A percentile compares a stretch with the other conserved stretches of the same genome.
Conservation (phyloP, 2,329 filamentous ascomycete genomes). For the Teratosphaeria nubilosa region DNA sequence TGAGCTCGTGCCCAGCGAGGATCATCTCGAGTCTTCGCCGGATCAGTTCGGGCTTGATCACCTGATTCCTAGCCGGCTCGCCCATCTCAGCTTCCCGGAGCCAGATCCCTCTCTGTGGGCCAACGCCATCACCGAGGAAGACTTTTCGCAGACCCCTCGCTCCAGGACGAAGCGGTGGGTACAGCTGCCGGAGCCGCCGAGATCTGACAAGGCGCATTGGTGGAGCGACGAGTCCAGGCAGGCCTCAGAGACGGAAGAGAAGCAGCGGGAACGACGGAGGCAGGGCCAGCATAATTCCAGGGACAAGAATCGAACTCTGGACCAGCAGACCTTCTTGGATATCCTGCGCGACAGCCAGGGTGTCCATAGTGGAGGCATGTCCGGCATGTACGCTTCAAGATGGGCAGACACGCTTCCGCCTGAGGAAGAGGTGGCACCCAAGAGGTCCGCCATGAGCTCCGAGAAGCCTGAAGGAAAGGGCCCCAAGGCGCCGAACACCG, state of each 20-base stretch:
- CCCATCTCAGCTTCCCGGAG: slow-evolving; percentile 12
- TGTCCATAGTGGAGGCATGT: slow-evolving; percentile 25
- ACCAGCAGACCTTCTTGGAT: slow-evolving; percentile 42
- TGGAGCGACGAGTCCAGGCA: slow-evolving; percentile 68
- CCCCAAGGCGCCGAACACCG: background rate
- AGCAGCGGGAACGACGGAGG: slow-evolving; percentile 4
- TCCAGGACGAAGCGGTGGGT: slow-evolving; percentile 24
- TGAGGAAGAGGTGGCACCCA: background rate
- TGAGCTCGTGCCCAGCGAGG: slow-evolving; percentile 19
- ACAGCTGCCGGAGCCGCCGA: slow-evolving; percentile 37
- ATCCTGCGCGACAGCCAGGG: slow-evolving; percentile 30
- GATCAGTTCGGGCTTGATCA: slow-evolving; percentile 26
- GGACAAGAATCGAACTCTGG: slow-evolving; percentile 38
- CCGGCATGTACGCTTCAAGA: slow-evolving; percentile 17
- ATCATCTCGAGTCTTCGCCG: slow-evolving; percentile 20
- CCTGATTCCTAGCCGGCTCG: slow-evolving; percentile 22
- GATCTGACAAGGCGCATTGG: slow-evolving; percentile 71
- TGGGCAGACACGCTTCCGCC: slow-evolving; percentile 7
- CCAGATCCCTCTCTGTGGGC: slow-evolving; percentile 6
- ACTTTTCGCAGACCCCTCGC: slow-evolving; percentile 19
- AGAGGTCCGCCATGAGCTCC: background rate
- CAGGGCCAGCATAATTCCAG: slow-evolving; percentile 29
- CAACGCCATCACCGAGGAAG: slow-evolving; percentile 7
- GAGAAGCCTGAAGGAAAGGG: background rate
- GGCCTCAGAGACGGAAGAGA: slow-evolving; percentile 34